Base-by-base conservation (phyloP, 2,329 filamentous ascomycete genomes). In the Exophiala calicioides region DNA sequence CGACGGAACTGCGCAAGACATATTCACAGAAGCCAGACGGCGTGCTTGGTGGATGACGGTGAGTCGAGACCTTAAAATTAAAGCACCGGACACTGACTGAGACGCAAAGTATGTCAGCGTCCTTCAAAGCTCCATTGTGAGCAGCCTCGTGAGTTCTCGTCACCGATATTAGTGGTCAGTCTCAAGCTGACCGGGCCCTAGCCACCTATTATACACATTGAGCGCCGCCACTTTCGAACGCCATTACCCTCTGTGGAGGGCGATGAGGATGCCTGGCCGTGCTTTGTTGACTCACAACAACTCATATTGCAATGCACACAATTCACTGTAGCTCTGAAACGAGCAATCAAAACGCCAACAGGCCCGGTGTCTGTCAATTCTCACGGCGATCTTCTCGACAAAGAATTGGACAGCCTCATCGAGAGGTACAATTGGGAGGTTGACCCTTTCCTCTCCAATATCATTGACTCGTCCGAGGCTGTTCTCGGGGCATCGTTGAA, bases 11-110 rank as follows among this genome's bases (percentile, higher is more conserved):
- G n/a, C n/a, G n/a, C n/a, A n/a, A 13, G 44, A 40, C 18, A 13
- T 40, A 32, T 47, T 23, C 44, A 40, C 36, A 15, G 44, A 47
- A 35, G 44, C 44, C 5, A 29, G 44, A 16, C 20, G 44, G 13
- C 36, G 44, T n/a, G 44, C 44, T 27, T 47, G 44, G 44, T 47
- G 44, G 44, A 47, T 47, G 44, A 47, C 44, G 4, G 38, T 41
- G 32, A 41, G 38, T 41, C 6, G 27, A 23, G n/a, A 10, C 21
- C 5, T 19, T 21, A 13, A 8, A 20, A 5, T 20, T 30, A 6
- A 26, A n/a, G n/a, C 21, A 16, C 8, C 30, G 6, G 32, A 13
- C 15, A 2, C 26, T 6, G 4, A 29, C 38, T 41, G 27, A 41
- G 10, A 15, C 5, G 18, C 13, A 23, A 4, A 32, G n/a, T 47